phyloP scores from a whole-genome alignment of 2,329 filamentous ascomycete species.

The Aspergillus glaucus region DNA sequence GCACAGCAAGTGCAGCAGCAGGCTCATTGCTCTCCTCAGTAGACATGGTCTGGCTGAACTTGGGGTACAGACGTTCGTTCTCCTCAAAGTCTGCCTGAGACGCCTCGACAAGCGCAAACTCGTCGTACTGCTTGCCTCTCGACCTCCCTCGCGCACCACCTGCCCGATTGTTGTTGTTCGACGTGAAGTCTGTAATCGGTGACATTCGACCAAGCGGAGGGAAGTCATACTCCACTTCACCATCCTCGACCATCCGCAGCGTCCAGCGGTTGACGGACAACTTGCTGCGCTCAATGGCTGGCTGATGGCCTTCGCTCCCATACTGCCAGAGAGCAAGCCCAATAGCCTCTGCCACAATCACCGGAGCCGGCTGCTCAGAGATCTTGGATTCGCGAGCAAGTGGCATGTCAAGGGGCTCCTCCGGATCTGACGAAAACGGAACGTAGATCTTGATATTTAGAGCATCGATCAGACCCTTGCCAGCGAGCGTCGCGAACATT shows the following conservation, averaged over 20 bases:
- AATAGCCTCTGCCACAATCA: conserved; percentile 58
- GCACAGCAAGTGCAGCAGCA: conserved; percentile 15
- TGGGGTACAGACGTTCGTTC: conserved; percentile 53
- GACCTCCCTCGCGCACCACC: conserved; percentile 48
- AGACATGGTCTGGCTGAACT: conserved; percentile 35
- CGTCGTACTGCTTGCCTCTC: conserved; percentile 60
- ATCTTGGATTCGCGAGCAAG: conserved; percentile 52
- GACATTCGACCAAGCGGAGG: conserved; percentile 53
- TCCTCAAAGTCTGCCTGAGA: conserved; percentile 50
- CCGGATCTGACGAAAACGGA: conserved; percentile 52
- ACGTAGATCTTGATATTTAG: conserved; percentile 59
- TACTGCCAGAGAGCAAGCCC: conserved; percentile 58
- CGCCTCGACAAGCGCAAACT: conserved; percentile 60
- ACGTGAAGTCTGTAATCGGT: conserved; percentile 58
- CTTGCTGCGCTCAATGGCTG: conserved; percentile 46
- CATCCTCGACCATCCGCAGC: conserved; percentile 62
- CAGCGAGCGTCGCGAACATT: conserved; percentile 54
- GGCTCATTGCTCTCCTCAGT: conserved; percentile 24
- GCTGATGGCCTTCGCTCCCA: conserved; percentile 52
- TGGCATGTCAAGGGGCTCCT: conserved; percentile 53
- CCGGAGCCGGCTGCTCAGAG: conserved; percentile 39
- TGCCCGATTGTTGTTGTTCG: conserved; percentile 61
- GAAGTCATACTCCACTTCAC: conserved; percentile 62
- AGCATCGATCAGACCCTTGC: conserved; percentile 54
- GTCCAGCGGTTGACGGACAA: conserved; percentile 59